phyloP scores from a whole-genome alignment of 1,139 yeast species.

The Pichia terricola region DNA sequence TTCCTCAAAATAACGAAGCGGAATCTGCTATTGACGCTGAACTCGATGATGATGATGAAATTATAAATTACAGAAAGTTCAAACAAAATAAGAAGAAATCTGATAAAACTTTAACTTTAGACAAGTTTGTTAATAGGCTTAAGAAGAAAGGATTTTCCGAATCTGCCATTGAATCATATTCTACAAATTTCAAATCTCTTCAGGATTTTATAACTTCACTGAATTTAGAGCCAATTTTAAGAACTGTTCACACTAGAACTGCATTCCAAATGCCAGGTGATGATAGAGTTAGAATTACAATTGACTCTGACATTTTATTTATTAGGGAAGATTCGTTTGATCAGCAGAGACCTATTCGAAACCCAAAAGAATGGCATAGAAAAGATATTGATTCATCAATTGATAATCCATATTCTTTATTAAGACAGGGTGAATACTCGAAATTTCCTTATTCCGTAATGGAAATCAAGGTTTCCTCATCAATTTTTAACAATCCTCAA shows the following conservation, averaged over 20 bases:
- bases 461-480: slow-evolving; percentile 70
- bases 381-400: slow-evolving; percentile 76
- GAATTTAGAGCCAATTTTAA: slow-evolving; percentile 72
- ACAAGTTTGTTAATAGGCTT: slow-evolving; percentile 37
- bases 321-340: slow-evolving; percentile 90
- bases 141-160: slow-evolving; percentile 47
- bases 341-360: slow-evolving; percentile 75
- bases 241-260: slow-evolving; percentile 83
- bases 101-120: slow-evolving; percentile 19
- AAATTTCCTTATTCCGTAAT: slow-evolving; percentile 87
- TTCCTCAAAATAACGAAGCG: slow-evolving; percentile 8
- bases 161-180: slow-evolving; percentile 40
- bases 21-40: slow-evolving; percentile 1
- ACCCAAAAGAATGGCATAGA: slow-evolving; percentile 87
- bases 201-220: slow-evolving; percentile 56
- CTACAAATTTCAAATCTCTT: slow-evolving; percentile 47
- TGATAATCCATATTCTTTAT: slow-evolving; percentile 56
- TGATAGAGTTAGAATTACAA: slow-evolving; percentile 77
- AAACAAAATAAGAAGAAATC: slow-evolving; percentile 8
- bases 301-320: slow-evolving; percentile 80
- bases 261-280: slow-evolving; percentile 99
- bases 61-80: slow-evolving; percentile 7
- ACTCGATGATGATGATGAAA: slow-evolving; percentile 14
- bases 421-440: slow-evolving; percentile 78
- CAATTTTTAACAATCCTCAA: slow-evolving; percentile 35